These are phyloP conservation scores for Saccharomyces jurei DNA, from an alignment of 805 yeast species.

Conservation along the genomic window DNA sequence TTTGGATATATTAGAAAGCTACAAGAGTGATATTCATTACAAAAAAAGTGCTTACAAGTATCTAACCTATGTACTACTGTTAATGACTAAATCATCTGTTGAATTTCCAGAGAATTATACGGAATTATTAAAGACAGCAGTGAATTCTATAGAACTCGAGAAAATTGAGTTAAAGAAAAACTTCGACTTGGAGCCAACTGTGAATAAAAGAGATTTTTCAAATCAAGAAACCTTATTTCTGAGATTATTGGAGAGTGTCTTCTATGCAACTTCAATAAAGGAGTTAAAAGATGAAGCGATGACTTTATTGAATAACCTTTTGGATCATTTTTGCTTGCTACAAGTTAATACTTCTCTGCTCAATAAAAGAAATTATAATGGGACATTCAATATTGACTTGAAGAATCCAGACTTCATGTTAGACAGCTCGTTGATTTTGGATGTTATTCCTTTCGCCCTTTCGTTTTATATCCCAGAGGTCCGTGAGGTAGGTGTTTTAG, in stretches of 20 bases:
- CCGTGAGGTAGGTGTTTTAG: slow-evolving; percentile 59
- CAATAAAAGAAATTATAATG: slow-evolving; percentile 56
- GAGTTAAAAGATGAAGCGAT: slow-evolving; percentile 65
- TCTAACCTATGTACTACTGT: slow-evolving; percentile 53
- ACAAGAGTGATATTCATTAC: slow-evolving; percentile 48
- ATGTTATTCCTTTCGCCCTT: slow-evolving; percentile 71
- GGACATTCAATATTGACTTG: slow-evolving; percentile 67
- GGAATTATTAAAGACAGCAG: slow-evolving; percentile 42
- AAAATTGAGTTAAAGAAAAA: slow-evolving; percentile 30
- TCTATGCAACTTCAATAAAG: slow-evolving; percentile 67
- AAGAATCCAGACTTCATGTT: slow-evolving; percentile 69
- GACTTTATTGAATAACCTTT: slow-evolving; percentile 50
- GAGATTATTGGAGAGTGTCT: slow-evolving; percentile 59
- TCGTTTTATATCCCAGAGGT: slow-evolving; percentile 69
- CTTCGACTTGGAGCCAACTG: slow-evolving; percentile 33
- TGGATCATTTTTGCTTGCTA: slow-evolving; percentile 71
- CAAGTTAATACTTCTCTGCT: slow-evolving; percentile 68
- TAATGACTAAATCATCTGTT: slow-evolving; percentile 46
- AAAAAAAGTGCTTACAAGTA: slow-evolving; percentile 72
- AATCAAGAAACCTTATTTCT: slow-evolving; percentile 60
- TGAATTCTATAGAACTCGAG: slow-evolving; percentile 31
- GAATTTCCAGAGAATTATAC: slow-evolving; percentile 36
- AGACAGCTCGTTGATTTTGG: slow-evolving; percentile 60
- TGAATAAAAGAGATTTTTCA: slow-evolving; percentile 42
- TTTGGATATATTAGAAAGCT: slow-evolving; percentile 62